Conservation (phyloP, 2,329 filamentous ascomycete genomes). For the Microthyrium microscopicum region DNA sequence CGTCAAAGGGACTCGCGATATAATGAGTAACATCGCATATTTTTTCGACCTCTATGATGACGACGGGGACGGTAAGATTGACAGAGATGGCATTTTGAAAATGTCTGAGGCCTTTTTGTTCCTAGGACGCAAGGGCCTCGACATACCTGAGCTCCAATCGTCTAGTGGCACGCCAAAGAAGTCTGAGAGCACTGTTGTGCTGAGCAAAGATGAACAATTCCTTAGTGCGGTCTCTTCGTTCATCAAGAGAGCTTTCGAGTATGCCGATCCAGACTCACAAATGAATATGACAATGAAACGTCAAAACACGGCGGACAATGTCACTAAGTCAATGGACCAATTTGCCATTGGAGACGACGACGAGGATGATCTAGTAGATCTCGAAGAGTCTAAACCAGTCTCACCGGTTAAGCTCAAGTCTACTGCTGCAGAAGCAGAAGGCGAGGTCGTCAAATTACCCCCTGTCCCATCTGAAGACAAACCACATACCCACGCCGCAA, state of each 20-base stretch:
- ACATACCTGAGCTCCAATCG: constrained; percentile 34
- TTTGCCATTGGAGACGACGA: constrained; percentile 63
- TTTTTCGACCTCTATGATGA: constrained; percentile 98
- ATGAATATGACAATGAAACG: constrained; percentile 12
- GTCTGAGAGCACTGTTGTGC: background rate
- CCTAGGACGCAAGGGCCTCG: constrained; percentile 72
- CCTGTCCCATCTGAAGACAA: constrained; percentile 27
- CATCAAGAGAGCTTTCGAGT: constrained; percentile 92
- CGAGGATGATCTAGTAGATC: constrained; percentile 42
- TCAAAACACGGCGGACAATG: constrained; percentile 14
- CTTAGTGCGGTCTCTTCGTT: constrained; percentile 88
- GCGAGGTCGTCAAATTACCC: constrained; percentile 12
- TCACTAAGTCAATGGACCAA: constrained; percentile 37
- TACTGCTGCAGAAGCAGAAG: constrained; percentile 11
- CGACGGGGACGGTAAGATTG: constrained; percentile 74
- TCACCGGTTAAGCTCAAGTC: constrained; percentile 10
- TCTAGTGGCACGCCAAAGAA: background rate
- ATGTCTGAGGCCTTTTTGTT: constrained; percentile 93
- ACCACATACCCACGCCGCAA: constrained; percentile 60
- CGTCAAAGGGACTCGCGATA: constrained; percentile 85
- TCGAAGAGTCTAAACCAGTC: constrained; percentile 30
- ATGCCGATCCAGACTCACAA: constrained; percentile 68
- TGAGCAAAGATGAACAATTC: constrained; percentile 66
- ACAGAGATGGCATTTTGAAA: constrained; percentile 82
- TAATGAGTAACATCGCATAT: constrained; percentile 95